Evolutionary conservation across 2,329 filamentous ascomycete species (phyloP), one percentile per base, ranked within the genome.

Genomic region (Didymella segeticola): DNA sequence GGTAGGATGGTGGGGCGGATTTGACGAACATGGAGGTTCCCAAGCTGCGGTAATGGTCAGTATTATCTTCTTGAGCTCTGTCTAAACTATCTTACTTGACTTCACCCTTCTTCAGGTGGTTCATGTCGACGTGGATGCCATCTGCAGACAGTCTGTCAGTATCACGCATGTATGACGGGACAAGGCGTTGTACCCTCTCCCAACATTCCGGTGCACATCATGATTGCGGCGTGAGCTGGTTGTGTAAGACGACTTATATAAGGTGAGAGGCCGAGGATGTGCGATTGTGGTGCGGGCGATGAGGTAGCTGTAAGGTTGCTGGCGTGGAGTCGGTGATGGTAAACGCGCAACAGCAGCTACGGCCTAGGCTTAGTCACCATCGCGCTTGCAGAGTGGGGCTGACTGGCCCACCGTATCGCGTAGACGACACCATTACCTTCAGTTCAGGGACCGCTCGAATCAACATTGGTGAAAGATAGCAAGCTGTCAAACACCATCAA

Each of bases 91-190:
- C 91, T 80, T 82, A 97, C 92, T 99, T 99, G 76, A 99, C 93
- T 82, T 99, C 95, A 59, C 95, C 95, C 79, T 92, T 95, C 88
- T 99, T 99, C 78, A 99, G 82, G 73, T 95, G 89, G 72, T 98
- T 91, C 95, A 99, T 99, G 75, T 99, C 95, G 68, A 99, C 84
- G 77, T 99, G 95, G 76, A 99, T 98, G 76, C 95, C 95, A 93
- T 99, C 95, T 98, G 70, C 53, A 70, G 46, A 37, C 19, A 26
- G 14, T 7, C 9, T 43, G 67, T 75, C 43, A 75, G 73, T 60
- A 61, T 47, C 33, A 26, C 61, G 61, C 58, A 47, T 38, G 34
- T 22, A 20, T 19, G 26, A 45, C 31, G 47, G 30, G 52, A 47
- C 52, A 47, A 50, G 47, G 42, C 43, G 25, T 55, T 26, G 39